Evolutionary conservation across 1,139 yeast species (phyloP), one percentile per base, ranked within the genome.

Genomic region (Diutina ranongensis): DNA sequence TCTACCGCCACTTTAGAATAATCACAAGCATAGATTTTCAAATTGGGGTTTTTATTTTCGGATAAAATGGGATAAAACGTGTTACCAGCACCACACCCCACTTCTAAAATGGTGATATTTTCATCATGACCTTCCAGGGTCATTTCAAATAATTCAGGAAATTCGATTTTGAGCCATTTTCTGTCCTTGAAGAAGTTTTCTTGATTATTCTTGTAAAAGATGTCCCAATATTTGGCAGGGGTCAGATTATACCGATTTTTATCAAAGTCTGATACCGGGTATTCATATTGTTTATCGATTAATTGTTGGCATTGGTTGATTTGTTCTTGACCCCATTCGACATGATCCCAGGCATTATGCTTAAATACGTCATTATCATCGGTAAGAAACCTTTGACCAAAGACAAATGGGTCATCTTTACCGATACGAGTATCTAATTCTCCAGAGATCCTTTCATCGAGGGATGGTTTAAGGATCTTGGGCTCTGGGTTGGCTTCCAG

Each of bases 41-140:
- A 68, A 33, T 80, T 66, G n/a, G 82, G 80, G 64, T 92, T 92
- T 60, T 83, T 71, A 61, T 92, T 92, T 55, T 83, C 88, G 47
- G 74, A 73, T 49, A 92, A 67, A 27, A 92, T 82, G 1, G 98
- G 98, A 62, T 83, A 92, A 64, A 92, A 74, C 0, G 98, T 92
- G 61, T 94, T 94, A 13, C 99, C 99, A 2, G 97, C 98, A 47
- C 98, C 99, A 65, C 98, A 92, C 3, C 99, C 99, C 47, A 94
- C 83, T 60, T 92, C 99, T 47, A 92, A 72, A 33, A 92, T 83
- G 2, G 82, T 79, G 27, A 74, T 72, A 4, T 82, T 76, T n/a
- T 87, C 83, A 13, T 81, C 73, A 52, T 62, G 65, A 41, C 78
- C 84, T 45, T 76, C 71, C 47, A 76, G 72, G 1, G 95, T 85